Evolutionary conservation across 2,329 filamentous ascomycete species (phyloP).

Genomic region (Claviceps spartinae): DNA sequence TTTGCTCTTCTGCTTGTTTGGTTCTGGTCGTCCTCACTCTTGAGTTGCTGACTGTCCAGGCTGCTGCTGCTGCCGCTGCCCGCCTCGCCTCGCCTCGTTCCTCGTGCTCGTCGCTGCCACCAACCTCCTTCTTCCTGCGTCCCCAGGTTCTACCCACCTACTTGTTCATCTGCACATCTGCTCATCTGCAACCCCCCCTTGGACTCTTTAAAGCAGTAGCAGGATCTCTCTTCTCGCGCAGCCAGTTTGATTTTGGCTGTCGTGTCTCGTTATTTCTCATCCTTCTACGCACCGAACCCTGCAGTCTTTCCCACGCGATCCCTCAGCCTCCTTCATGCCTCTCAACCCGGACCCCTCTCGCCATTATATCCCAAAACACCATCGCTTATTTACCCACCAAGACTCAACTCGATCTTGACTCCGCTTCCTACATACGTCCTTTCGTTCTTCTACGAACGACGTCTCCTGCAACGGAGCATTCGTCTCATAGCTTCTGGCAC

Average conservation of each 20-base stretch:
- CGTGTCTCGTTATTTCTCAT: neutral
- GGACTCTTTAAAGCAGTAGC: slow-evolving; percentile 1
- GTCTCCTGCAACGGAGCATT: neutral
- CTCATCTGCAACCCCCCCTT: neutral
- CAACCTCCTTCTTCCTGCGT: slow-evolving; percentile 5
- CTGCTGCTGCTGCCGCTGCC: slow-evolving; percentile 1
- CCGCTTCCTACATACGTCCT: slow-evolving; percentile 4
- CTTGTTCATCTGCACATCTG: neutral
- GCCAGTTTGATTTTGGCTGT: neutral
- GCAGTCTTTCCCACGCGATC: neutral
- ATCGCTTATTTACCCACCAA: slow-evolving; percentile 1
- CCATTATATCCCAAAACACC: slow-evolving; percentile 2
- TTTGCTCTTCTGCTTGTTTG: neutral
- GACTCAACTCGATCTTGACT: neutral
- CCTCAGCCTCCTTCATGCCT: slow-evolving; percentile 3
- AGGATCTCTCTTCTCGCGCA: neutral
- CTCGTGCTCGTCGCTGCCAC: slow-evolving; percentile 3
- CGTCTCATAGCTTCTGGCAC: neutral
- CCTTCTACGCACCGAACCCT: neutral
- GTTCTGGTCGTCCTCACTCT: neutral
- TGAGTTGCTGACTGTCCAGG: neutral
- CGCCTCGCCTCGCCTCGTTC: neutral
- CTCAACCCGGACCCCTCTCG: neutral
- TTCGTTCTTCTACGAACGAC: slow-evolving; percentile 4
- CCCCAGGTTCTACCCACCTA: neutral